Conservation (phyloP, 208 protist species). For the Trypanosoma boissoni region DNA sequence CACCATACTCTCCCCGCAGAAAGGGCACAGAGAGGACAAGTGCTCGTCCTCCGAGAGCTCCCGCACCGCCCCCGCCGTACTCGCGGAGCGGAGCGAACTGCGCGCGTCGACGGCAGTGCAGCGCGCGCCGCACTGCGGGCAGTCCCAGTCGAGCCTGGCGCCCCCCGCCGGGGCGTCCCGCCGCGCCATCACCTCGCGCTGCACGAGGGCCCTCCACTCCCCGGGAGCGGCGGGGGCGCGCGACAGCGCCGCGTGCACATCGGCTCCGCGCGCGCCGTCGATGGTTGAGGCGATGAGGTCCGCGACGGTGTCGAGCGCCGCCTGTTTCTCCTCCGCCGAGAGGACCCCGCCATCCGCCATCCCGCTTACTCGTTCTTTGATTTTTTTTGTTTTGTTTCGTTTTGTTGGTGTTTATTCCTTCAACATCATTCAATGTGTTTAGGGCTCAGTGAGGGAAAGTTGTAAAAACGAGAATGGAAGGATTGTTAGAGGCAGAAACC, state of each 20-base stretch:
- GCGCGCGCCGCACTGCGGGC: slow-evolving; percentile 37
- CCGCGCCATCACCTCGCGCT: slow-evolving; percentile 21
- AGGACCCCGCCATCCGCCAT: not conserved
- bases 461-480: no score
- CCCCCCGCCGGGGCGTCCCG: slow-evolving; percentile 5
- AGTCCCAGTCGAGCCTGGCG: no score
- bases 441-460: no score
- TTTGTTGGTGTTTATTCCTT: no score
- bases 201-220: slow-evolving; percentile 37
- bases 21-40: no score
- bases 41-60: slow-evolving; percentile 11
- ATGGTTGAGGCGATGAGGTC: slow-evolving; percentile 55
- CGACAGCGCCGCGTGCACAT: slow-evolving; percentile 41
- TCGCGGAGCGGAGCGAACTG: slow-evolving; percentile 33
- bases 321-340: not conserved
- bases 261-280: slow-evolving; percentile 27
- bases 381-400: no score
- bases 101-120: slow-evolving; percentile 32
- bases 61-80: slow-evolving; percentile 9
- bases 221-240: not conserved
- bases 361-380: not conserved
- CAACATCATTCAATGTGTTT: no score
- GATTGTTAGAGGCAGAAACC: no score
- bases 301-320: slow-evolving; percentile 43
- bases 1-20: no score